Conservation (phyloP, 1,139 yeast species). For the Schizosaccharomyces versatilis region DNA sequence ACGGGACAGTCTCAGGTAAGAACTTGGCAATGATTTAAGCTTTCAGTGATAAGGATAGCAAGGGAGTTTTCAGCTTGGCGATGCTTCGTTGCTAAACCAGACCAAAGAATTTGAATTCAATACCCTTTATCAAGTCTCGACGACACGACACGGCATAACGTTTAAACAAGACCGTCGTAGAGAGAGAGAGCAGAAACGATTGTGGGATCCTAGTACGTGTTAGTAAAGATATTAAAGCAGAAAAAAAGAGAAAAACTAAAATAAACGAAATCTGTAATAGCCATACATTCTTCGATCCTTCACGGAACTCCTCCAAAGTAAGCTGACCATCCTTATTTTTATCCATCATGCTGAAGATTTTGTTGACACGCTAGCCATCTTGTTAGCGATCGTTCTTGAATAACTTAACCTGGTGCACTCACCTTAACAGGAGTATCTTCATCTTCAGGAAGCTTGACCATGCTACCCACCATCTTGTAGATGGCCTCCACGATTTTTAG, state of each 20-base stretch:
- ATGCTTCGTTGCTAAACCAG: too few relatives aligned
- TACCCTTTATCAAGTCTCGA: too few relatives aligned
- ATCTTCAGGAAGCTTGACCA: constrained; percentile 80
- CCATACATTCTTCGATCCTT: constrained; percentile 36
- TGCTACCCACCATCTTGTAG: constrained; percentile 86
- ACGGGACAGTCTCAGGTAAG: too few relatives aligned
- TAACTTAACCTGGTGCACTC: background rate
- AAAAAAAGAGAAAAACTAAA: too few relatives aligned
- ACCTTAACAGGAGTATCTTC: constrained; percentile 70
- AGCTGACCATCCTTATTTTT: constrained; percentile 50
- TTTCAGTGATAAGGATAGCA: too few relatives aligned
- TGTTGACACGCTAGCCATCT: constrained; percentile 34
- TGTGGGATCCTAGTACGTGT: constrained; percentile 33
- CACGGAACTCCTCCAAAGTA: constrained; percentile 59
- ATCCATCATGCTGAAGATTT: constrained; percentile 53
- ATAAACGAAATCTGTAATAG: constrained; percentile 7
- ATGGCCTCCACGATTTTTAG: constrained; percentile 59
- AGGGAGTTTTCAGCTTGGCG: too few relatives aligned
- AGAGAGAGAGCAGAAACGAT: constrained; percentile 57
- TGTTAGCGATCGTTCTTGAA: background rate
- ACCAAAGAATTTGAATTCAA: too few relatives aligned
- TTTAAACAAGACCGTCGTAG: constrained; percentile 52
- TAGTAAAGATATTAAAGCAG: too few relatives aligned
- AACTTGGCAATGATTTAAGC: too few relatives aligned
- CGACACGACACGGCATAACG: too few relatives aligned